These are phyloP conservation scores for Diaporthe capsici DNA, from an alignment of 2,329 filamentous ascomycete species.

Conservation along the genomic window DNA sequence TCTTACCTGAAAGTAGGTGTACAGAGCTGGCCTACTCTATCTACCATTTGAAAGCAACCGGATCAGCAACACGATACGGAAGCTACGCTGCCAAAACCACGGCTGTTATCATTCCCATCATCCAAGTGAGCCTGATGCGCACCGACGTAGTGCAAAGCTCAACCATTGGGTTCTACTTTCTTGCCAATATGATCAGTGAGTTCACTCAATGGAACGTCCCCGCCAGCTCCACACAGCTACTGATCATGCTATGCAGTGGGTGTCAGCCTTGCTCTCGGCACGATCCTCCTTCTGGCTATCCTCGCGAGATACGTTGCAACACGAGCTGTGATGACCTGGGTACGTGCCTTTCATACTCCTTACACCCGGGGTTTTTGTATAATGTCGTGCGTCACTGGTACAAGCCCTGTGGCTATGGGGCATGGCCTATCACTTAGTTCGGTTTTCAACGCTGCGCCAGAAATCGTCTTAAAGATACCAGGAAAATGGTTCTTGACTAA, in stretches of 20 bases:
- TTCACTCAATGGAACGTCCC: neutral
- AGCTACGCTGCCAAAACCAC: constrained; percentile 51
- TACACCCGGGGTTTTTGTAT: no score
- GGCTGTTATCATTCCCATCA: constrained; percentile 53
- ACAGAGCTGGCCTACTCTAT: constrained; percentile 54
- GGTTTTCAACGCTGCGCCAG: neutral
- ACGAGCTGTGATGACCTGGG: constrained; percentile 50
- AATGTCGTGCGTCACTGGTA: neutral
- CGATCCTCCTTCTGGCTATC: constrained; percentile 55
- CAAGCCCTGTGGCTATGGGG: neutral
- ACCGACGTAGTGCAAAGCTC: constrained; percentile 48
- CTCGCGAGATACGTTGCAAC: constrained; percentile 58
- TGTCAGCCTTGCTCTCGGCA: constrained; percentile 53
- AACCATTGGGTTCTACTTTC: constrained; percentile 49
- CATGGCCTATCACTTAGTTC: neutral
- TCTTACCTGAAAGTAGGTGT: constrained; percentile 49
- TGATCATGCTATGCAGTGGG: constrained; percentile 51
- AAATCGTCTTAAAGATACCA: neutral
- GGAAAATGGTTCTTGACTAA: neutral
- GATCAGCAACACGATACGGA: constrained; percentile 43
- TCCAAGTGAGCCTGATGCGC: constrained; percentile 53
- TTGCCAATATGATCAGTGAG: constrained; percentile 57
- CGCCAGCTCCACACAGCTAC: neutral
- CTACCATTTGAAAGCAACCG: constrained; percentile 49
- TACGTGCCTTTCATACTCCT: neutral